Evolutionary conservation across 306 rosid genomes (phyloP), one percentile per base, ranked within the genome.

Genomic region (Echinosophora koreensis): DNA sequence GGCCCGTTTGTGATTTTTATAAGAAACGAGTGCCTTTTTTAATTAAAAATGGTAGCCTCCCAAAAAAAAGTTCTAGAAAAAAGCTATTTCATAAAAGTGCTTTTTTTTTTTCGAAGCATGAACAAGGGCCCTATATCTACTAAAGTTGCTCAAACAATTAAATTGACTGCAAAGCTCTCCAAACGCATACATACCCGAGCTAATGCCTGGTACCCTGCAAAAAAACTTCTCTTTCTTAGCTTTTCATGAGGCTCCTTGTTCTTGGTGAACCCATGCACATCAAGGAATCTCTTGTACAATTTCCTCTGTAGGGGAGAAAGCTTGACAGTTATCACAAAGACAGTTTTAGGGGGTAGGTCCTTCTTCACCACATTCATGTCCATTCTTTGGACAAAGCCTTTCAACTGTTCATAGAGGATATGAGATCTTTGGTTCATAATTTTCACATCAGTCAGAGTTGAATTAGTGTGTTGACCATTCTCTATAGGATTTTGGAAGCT

Each of bases 371-470:
- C 99, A 73, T 63, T 90, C 99, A 95, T 89, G 83, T 90, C 99
- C 99, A 95, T 95, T 84, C 99, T 87, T 82, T 95, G 99, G 67
- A 95, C 97, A 86, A 95, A 95, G 66, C 99, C 99, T 73, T 95
- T 92, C 69, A 95, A 84, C 74, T 92, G 84, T 74, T 92, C 97
- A 76, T 92, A 95, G 66, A 95, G 96, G 65, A 95, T 89, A 79
- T 92, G 97, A 77, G 99, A 95, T 84, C 99, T 91, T 84, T 95
- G 97, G 87, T 92, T 95, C 99, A 95, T 95, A 58, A 95, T 90
- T 86, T 95, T 95, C 81, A 95, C 99, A 75, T 95, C 99, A 60
- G 69, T 87, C 75, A 78, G 81, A 47, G 97, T 95, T 57, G 97
- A 95, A 86, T 95, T 95, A 62, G 97, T 95, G 86, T 95, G 99